Evolutionary conservation across 441 rosid species (phyloP).

Genomic region (Adansonia madagascariensis): DNA sequence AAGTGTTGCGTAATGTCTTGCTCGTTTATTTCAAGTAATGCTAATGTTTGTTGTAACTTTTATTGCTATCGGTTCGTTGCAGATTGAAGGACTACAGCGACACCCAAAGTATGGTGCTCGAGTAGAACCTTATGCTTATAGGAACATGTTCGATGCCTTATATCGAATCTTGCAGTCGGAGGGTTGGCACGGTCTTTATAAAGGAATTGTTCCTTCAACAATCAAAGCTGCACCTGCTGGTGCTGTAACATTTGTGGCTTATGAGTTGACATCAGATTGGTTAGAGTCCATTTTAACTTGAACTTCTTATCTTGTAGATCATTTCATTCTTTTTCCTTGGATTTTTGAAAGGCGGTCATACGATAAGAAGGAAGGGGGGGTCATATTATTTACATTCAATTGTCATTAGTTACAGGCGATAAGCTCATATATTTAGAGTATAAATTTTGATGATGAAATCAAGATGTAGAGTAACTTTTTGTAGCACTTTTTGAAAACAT

Average conservation of each 20-base stretch:
- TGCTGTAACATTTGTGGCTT: slow-evolving; percentile 92
- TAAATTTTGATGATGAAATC: not conserved
- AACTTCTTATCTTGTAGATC: slow-evolving; percentile 29
- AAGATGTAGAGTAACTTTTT: slow-evolving; percentile 1
- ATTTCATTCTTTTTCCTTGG: slow-evolving; percentile 36
- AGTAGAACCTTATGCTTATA: slow-evolving; percentile 70
- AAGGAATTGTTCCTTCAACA: slow-evolving; percentile 94
- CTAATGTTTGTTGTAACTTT: not conserved
- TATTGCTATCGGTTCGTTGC: slow-evolving; percentile 31
- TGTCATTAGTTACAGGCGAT: slow-evolving; percentile 14
- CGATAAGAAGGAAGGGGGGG: not conserved
- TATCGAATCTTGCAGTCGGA: slow-evolving; percentile 57
- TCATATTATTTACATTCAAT: slow-evolving; percentile 16
- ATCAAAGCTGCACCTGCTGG: slow-evolving; percentile 99
- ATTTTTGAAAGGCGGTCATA: slow-evolving; percentile 17
- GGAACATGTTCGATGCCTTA: slow-evolving; percentile 79
- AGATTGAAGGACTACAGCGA: slow-evolving; percentile 92
- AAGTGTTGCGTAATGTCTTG: not conserved
- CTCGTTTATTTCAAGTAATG: not conserved
- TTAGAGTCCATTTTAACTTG: slow-evolving; percentile 59
- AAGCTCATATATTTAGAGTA: slow-evolving; percentile 15
- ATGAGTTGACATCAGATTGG: slow-evolving; percentile 78
- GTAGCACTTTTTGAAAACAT: not conserved
- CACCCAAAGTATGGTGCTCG: slow-evolving; percentile 91
- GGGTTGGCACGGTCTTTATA: slow-evolving; percentile 93